These are phyloP conservation scores for Phytophthora cactorum DNA, from an alignment of 352 stramenopile genomes.

Conservation along the genomic window DNA sequence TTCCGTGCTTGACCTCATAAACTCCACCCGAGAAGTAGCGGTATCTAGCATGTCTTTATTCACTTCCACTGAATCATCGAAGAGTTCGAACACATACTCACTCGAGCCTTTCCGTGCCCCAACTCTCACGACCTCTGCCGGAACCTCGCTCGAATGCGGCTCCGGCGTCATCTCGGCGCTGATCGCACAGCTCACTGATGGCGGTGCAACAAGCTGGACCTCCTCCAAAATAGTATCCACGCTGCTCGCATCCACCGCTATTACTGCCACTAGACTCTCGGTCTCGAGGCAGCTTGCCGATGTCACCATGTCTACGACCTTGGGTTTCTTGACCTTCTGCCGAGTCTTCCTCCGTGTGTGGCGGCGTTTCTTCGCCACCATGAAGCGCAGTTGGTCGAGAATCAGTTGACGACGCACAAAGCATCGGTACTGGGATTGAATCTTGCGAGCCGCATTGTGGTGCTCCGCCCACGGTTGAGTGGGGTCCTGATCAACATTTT, in stretches of 20 bases:
- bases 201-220: constrained; percentile 13
- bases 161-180: constrained; percentile 1
- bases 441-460: constrained; percentile 16
- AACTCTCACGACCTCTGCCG: neutral
- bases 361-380: constrained; percentile 43
- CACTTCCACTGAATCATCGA: constrained; percentile 12
- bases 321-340: constrained; percentile 13
- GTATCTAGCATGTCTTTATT: constrained; percentile 3
- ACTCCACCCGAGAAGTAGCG: neutral
- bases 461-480: neutral
- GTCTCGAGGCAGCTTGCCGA: neutral
- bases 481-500: constrained; percentile 1
- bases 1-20: no score
- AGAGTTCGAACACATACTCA: constrained; percentile 25
- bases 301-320: constrained; percentile 1
- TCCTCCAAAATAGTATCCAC: constrained; percentile 4
- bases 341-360: constrained; percentile 36
- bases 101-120: constrained; percentile 19
- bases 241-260: neutral
- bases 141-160: neutral
- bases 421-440: constrained; percentile 51
- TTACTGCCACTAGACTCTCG: neutral
- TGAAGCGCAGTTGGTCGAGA: constrained; percentile 46
- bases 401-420: constrained; percentile 40
- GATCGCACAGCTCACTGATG: constrained; percentile 4